Evolutionary conservation across 148 eudicot genomes (phyloP), one percentile per base, ranked within the genome.

Genomic region (Gaultheria prostrata): DNA sequence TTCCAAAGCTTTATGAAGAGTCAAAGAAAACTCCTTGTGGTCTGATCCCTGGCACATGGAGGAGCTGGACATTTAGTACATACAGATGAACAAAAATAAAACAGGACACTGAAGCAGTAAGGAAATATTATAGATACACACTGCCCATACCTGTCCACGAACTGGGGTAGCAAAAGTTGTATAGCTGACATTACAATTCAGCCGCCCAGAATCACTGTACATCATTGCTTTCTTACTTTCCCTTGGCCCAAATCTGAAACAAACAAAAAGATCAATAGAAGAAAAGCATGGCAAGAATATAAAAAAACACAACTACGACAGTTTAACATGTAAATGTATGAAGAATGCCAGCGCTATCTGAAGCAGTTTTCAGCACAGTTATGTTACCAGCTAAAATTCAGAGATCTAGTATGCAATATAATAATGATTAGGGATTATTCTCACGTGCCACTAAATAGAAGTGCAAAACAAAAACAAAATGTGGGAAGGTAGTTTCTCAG

Each of bases 211-310:
- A 83, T 94, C 95, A 85, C 95, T 94, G 84, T 92, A 97, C 95
- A 93, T 85, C 96, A 92, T 92, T 85, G 99, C 99, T 89, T 97
- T 97, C 93, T 97, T 97, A 82, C 99, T 97, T 86, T 97, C 99
- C 88, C 99, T 94, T 65, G 99, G 99, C 82, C 99, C 99, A 87
- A 90, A 96, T 78, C 99, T 96, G 81, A 85, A 53, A 8, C 82
- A 80, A 74, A 73, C 49, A 8, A 77, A 69, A 57, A 3, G 6
- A 43, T 50, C 2, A 39, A 61, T 18, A 3, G 43, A 10, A 14
- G 30, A 24, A 28, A 67, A 3, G 39, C 72, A 45, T 28, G 56
- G 77, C 54, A 3, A 72, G 35, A 67, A 67, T 67, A 28, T 24
- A 63, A 32, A n/a, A 26, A 32, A 77, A 83, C 39, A 61, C 50